phyloP scores from a whole-genome alignment of 345 rosid species.

The Lenwebbia sp. region DNA sequence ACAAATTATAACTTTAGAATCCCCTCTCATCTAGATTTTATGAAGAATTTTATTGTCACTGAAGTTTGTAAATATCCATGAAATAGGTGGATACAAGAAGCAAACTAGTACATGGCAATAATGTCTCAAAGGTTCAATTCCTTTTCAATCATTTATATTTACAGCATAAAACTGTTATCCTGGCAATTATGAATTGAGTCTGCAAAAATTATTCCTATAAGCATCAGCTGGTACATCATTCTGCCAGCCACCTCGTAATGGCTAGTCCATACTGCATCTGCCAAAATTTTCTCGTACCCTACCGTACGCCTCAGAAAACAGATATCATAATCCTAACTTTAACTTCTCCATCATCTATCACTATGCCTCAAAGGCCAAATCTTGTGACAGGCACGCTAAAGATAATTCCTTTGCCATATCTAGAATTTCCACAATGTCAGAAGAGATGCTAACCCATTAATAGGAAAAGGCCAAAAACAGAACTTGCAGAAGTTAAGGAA shows the following conservation, averaged over 20 bases:
- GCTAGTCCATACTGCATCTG: background rate
- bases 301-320: background rate
- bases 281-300: background rate
- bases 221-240: background rate
- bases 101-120: background rate
- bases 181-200: background rate
- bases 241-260: background rate
- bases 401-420: background rate
- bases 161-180: background rate
- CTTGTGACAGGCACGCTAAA: background rate
- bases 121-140: background rate
- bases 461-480: background rate
- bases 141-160: background rate
- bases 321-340: background rate
- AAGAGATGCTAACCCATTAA: background rate
- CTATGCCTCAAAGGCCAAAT: background rate
- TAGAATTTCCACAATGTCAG: background rate
- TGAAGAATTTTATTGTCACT: background rate
- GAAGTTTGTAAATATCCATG: background rate
- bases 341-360: background rate
- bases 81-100: background rate
- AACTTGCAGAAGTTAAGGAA: background rate
- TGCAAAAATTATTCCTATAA: background rate
- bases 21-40: background rate
- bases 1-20: background rate